Conservation (phyloP, 768 basidiomycete species). For the Lyophyllum decastes region DNA sequence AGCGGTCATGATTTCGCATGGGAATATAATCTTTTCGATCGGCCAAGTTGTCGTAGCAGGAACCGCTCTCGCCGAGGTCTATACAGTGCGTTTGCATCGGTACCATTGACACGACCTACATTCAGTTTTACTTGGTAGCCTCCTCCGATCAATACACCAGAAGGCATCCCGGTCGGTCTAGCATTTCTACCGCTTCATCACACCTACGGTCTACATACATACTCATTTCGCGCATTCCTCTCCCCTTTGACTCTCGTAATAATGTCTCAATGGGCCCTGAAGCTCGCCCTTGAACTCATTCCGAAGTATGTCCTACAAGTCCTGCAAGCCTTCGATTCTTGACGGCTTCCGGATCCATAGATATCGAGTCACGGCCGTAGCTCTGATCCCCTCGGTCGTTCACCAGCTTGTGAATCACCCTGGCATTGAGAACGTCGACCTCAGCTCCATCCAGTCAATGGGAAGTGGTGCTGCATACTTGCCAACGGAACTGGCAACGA, state of each 20-base stretch:
- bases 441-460: slow-evolving; percentile 48
- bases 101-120: background rate
- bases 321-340: background rate
- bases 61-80: slow-evolving; percentile 32
- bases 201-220: slow-evolving; percentile 58
- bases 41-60: slow-evolving; percentile 35
- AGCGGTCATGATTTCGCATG: slow-evolving; percentile 79
- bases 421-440: slow-evolving; percentile 45
- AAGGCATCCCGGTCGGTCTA: slow-evolving; percentile 48
- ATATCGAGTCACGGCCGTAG: slow-evolving; percentile 51
- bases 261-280: slow-evolving; percentile 61
- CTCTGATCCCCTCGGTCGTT: slow-evolving; percentile 62
- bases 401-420: slow-evolving; percentile 68
- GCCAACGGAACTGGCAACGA: slow-evolving; percentile 51
- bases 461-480: slow-evolving; percentile 68
- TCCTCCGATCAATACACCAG: slow-evolving; percentile 38
- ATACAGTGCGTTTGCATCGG: slow-evolving; percentile 33
- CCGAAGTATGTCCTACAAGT: slow-evolving; percentile 52
- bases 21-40: slow-evolving; percentile 53
- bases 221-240: slow-evolving; percentile 49
- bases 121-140: slow-evolving; percentile 28
- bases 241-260: slow-evolving; percentile 50
- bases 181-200: slow-evolving; percentile 73
- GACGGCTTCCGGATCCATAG: slow-evolving; percentile 30
- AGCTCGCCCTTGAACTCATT: slow-evolving; percentile 51